phyloP scores from a whole-genome alignment of 1,139 yeast genomes.

The Nakaseomyces delphensis region DNA sequence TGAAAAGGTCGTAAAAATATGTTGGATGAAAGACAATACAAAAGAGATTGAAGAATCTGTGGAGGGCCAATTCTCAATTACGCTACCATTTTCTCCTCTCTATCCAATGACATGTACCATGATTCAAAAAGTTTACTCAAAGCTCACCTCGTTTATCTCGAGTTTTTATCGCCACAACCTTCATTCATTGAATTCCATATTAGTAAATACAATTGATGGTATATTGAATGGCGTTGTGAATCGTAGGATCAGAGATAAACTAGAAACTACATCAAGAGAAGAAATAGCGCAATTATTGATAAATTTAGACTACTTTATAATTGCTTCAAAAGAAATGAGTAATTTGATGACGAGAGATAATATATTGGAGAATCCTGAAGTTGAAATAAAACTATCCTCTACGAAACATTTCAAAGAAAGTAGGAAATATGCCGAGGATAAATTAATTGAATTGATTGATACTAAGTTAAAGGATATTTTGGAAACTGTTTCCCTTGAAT shows the following conservation, averaged over 20 bases:
- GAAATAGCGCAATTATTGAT: conserved; percentile 83
- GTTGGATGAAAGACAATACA: conserved; percentile 58
- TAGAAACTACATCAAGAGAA: conserved; percentile 72
- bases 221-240: conserved; percentile 66
- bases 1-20: conserved; percentile 50
- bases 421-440: conserved; percentile 68
- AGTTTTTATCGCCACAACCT: conserved; percentile 50
- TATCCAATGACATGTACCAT: conserved; percentile 81
- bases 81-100: conserved; percentile 80
- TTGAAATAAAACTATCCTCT: conserved; percentile 53
- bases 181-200: conserved; percentile 39
- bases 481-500: conserved; percentile 80
- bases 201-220: conserved; percentile 57
- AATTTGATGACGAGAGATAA: conserved; percentile 35
- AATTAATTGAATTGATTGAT: conserved; percentile 74
- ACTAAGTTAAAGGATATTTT: conserved; percentile 68
- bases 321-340: conserved; percentile 42
- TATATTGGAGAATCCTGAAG: conserved; percentile 40
- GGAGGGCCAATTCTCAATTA: conserved; percentile 47
- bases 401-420: conserved; percentile 48
- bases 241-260: conserved; percentile 53
- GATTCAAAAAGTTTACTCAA: conserved; percentile 54
- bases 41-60: conserved; percentile 33
- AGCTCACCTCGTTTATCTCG: conserved; percentile 53
- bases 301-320: conserved; percentile 75